Base-by-base conservation (phyloP, 140 eudicot species). In the Senecio squalidus region DNA sequence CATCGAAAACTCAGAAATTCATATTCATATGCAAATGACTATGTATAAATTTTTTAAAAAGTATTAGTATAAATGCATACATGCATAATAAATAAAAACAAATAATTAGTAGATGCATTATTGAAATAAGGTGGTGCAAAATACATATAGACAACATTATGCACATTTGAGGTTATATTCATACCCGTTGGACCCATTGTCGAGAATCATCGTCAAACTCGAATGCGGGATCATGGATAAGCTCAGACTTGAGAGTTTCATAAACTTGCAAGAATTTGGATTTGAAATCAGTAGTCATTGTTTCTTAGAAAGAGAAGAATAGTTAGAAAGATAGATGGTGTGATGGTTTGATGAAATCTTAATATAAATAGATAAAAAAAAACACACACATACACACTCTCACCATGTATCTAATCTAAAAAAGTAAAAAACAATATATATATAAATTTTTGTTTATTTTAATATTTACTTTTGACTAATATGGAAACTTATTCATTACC, bases 251-350 rank as follows among this genome's bases (percentile, higher is more conserved):
- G 4, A 52, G 58, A 7, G 14, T 24, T 9, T 52, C 36, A 6
- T 52, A 52, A 26, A 52, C 58, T 52, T 52, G 36, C 20, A 52
- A 10, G 58, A 52, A 52, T 28, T 52, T 52, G 34, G 58, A 26
- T 21, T 52, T 52, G 36, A 52, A 18, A 52, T 52, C 58, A 27
- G 10, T 52, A 36, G 36, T 52, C 58, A 52, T 52, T 52, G 58
- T 26, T 2, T 51, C 15, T 15, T 16, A 43, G 8, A 43, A 9
- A 31, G 38, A 31, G 38, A 31, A 4, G 8, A 31, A 31, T 3
- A 2, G 2, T 39, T 0, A 14, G 14, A 40, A 38, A 11, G 15
- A 38, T 11, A 38, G 15, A 40, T 40, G 47, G 47, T 13, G 15
- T 40, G 8, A 40, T n/a, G n/a, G n/a, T n/a, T n/a, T n/a, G n/a